phyloP scores from a whole-genome alignment of 768 basidiomycete genomes.

The Rhizopogon rudus region DNA sequence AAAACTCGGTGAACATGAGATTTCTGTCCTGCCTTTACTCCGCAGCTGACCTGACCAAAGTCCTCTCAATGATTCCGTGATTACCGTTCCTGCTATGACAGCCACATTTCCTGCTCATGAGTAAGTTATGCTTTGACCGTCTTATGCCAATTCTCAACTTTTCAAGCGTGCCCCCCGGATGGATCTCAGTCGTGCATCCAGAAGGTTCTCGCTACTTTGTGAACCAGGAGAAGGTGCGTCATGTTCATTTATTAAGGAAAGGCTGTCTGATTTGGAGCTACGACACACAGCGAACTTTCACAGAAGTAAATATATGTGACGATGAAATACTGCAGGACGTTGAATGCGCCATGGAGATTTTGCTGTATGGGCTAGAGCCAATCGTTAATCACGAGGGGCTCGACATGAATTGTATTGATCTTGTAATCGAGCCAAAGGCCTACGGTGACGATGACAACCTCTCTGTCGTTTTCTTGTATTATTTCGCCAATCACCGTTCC shows the following conservation, averaged over 20 bases:
- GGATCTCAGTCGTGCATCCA: background rate
- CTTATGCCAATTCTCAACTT: background rate
- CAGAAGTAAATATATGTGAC: constrained; percentile 51
- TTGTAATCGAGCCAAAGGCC: constrained; percentile 40
- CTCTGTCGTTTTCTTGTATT: constrained; percentile 34
- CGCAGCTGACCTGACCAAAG: background rate
- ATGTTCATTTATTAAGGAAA: background rate
- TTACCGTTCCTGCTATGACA: background rate
- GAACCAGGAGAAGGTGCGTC: background rate
- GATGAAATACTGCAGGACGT: constrained; percentile 25
- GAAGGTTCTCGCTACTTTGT: background rate
- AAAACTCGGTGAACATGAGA: too few species aligned
- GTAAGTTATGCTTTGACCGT: background rate
- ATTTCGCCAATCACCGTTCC: constrained; percentile 43
- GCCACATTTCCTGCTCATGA: background rate
- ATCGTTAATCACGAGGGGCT: constrained; percentile 6
- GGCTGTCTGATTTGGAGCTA: background rate
- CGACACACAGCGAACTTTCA: constrained; percentile 39
- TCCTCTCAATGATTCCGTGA: background rate
- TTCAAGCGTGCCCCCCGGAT: background rate
- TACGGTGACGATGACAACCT: constrained; percentile 8
- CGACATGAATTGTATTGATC: constrained; percentile 26
- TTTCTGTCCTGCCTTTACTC: too few species aligned
- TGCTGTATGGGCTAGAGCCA: constrained; percentile 18
- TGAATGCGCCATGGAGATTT: constrained; percentile 22